Percentiles rank a stretch among this genome's conserved stretches.
Evolutionary conservation across 305 asterid genomes (phyloP).

Genomic region (Ruellia speciosa): DNA sequence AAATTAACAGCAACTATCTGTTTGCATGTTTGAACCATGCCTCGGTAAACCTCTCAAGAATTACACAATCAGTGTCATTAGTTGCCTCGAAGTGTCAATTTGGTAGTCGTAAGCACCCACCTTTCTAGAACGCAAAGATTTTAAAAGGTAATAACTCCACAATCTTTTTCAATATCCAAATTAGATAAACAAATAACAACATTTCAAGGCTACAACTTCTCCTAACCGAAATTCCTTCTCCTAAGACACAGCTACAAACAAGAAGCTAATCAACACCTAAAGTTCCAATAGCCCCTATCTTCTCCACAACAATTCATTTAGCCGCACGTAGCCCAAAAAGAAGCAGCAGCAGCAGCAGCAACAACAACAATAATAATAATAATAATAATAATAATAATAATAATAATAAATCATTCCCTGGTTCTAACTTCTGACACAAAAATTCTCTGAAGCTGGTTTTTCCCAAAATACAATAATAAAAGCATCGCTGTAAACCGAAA

Average conservation of each 20-base stretch:
- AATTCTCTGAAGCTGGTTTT: conserved; percentile 15
- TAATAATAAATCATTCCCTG: background rate
- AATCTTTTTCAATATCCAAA: conserved; percentile 1
- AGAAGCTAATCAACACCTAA: conserved; percentile 14
- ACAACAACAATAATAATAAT: too few species aligned
- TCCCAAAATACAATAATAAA: conserved; percentile 2
- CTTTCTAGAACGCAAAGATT: background rate
- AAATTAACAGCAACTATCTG: background rate
- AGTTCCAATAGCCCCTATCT: conserved; percentile 12
- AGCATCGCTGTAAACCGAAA: background rate
- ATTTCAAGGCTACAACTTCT: background rate
- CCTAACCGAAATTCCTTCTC: background rate
- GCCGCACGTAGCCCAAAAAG: background rate
- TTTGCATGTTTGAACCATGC: too few species aligned
- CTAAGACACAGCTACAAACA: conserved; percentile 12
- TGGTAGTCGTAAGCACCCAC: too few species aligned
- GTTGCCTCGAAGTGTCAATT: too few species aligned
- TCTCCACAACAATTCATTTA: conserved; percentile 8
- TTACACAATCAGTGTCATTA: too few species aligned
- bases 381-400: too few species aligned
- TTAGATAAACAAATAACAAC: too few species aligned
- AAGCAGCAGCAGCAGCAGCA: too few species aligned
- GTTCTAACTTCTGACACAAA: background rate
- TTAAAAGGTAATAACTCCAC: background rate
- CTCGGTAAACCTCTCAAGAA: too few species aligned